Conservation (phyloP, 306 rosid genomes). For the Fagus sylvatica region DNA sequence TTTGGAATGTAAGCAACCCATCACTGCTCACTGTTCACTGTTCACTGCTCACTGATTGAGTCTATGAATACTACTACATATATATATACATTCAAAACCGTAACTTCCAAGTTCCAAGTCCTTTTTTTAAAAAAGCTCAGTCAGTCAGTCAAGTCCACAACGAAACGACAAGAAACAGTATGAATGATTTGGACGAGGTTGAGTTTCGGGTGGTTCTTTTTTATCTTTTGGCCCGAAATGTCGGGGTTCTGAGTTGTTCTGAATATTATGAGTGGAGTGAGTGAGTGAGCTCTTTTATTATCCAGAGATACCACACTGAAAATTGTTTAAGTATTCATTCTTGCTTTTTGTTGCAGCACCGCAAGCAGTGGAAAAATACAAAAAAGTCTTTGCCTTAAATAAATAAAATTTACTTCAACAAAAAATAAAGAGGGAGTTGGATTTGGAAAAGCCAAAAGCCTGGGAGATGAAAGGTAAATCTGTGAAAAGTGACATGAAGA, state of each 20-base stretch:
- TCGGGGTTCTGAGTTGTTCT: not conserved
- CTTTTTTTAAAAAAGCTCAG: not conserved
- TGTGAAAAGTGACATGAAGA: not conserved
- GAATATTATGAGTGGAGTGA: too few species aligned
- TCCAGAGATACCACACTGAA: not conserved
- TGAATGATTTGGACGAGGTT: not conserved
- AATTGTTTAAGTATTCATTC: not conserved
- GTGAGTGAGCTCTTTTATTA: too few species aligned
- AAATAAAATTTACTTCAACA: not conserved
- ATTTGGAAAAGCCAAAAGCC: not conserved
- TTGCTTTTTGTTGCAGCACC: not conserved
- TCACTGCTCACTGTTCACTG: slow-evolving; percentile 1
- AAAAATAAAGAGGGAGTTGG: not conserved
- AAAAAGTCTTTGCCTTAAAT: not conserved
- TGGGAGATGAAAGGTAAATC: not conserved
- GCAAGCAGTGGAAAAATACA: not conserved
- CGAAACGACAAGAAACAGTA: not conserved
- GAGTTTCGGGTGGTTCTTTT: not conserved
- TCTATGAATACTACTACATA: too few species aligned
- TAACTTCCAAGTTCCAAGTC: not conserved
- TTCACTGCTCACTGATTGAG: not conserved
- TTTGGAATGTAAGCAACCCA: slow-evolving; percentile 80
- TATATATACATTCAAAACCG: slow-evolving; percentile 21
- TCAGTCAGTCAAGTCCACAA: too few species aligned
- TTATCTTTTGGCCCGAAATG: not conserved